Base-by-base conservation (phyloP, 1,284 basidiomycete genomes). In the Rhodofomes roseus region DNA sequence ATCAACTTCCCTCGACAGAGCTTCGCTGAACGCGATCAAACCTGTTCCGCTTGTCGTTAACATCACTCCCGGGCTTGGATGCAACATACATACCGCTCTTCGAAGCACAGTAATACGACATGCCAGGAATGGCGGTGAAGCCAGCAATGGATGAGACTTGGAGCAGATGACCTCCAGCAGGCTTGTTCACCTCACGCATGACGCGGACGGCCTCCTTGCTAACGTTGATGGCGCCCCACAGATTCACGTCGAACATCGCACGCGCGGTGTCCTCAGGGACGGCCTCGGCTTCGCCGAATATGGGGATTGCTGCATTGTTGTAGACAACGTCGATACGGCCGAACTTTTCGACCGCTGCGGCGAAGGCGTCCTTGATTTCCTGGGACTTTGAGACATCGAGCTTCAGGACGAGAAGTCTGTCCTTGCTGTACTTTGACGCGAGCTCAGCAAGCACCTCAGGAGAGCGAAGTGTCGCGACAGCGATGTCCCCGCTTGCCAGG, bases 281-380 rank as follows among this genome's bases (percentile, higher is more conserved):
- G 12, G 7, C 37, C 16, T 39, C 37, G 3, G 16, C 14, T 14
- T 39, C 37, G 12, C 37, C 37, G 14, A 39, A 3, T 4, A 39
- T 18, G 37, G 37, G 4, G 37, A 9, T 9, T 18, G 7, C 37
- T 3, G 37, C 37, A 14, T 39, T 39, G 37, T 39, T 39, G 37
- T 9, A 39, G 9, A 39, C 37, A 16, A 81, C 72, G 55, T 80
- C 78, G 22, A 79, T 58, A 18, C 75, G 70, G 5, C 77, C 79
- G 60, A 79, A 79, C 23, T 62, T 58, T 0, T 61, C 59, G 52
- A 70, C 67, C 6, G 74, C 71, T 18, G 62, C 63, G 5, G 66
- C 63, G 48, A 81, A 80, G 1, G 75, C 78, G 1, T 44, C 63
- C 2, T 50, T 48, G 22, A 75, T 69, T 18, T 75, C 68, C 18